Evolutionary conservation across 164 flowering plant genomes (phyloP).

Genomic region (Magnolia kwangsiensis): DNA sequence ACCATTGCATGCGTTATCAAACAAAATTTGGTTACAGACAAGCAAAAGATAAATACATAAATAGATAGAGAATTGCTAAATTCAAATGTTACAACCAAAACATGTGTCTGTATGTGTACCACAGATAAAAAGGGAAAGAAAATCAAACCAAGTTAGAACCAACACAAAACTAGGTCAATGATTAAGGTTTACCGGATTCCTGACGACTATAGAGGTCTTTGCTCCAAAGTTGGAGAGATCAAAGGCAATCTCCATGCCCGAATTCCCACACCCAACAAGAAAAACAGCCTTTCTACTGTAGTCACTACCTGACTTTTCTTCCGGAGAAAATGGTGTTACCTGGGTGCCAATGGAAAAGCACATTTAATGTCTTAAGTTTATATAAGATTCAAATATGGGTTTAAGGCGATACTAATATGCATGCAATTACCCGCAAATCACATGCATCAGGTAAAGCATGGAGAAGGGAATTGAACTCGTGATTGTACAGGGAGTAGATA

Average conservation of each 20-base stretch:
- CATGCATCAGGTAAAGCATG: too few relatives aligned
- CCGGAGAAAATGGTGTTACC: too few relatives aligned
- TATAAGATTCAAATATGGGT: too few relatives aligned
- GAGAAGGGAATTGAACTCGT: too few relatives aligned
- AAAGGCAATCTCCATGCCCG: constrained; percentile 70
- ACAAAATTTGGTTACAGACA: too few relatives aligned
- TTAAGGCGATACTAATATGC: too few relatives aligned
- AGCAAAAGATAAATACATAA: background rate
- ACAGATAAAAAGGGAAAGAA: background rate
- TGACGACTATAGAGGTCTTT: constrained; percentile 31
- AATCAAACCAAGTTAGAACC: background rate
- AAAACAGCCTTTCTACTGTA: constrained; percentile 31
- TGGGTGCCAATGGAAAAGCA: constrained; percentile 18
- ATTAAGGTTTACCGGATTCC: background rate
- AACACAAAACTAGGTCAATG: background rate
- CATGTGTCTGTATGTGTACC: background rate
- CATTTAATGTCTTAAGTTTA: too few relatives aligned
- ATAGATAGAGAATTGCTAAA: background rate
- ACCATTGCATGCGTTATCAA: too few relatives aligned
- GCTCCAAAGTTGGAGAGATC: constrained; percentile 46
- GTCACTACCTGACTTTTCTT: constrained; percentile 30
- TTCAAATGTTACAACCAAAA: background rate
- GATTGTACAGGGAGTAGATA: too few relatives aligned
- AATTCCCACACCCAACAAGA: constrained; percentile 75
- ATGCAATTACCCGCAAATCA: too few relatives aligned